These are phyloP conservation scores for Podila epicladia DNA, from an alignment of 192 early-diverging fungal genomes.

Conservation along the genomic window DNA sequence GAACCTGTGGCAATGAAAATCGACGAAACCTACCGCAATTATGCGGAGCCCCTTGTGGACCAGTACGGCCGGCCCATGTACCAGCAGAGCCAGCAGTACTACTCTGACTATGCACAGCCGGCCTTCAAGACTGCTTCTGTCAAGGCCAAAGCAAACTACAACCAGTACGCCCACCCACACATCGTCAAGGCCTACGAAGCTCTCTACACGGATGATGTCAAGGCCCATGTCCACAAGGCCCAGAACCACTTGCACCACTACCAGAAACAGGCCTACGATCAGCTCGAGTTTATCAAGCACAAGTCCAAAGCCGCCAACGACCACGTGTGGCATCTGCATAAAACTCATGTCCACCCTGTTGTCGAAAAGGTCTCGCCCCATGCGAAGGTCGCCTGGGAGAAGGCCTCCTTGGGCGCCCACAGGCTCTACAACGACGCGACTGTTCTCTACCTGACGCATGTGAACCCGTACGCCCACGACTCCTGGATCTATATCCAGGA, in stretches of 20 bases:
- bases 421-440: constrained; percentile 7
- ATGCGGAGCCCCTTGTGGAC: constrained; percentile 31
- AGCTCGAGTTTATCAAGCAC: constrained; percentile 1
- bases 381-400: constrained; percentile 27
- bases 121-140: constrained; percentile 17
- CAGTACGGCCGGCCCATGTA: constrained; percentile 40
- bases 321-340: constrained; percentile 10
- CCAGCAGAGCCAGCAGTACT: constrained; percentile 22
- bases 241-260: constrained; percentile 20
- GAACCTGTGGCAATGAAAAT: constrained; percentile 12
- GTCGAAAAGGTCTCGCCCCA: constrained; percentile 37
- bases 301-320: constrained; percentile 6
- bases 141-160: constrained; percentile 21
- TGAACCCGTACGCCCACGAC: constrained; percentile 31
- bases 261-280: constrained; percentile 21
- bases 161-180: constrained; percentile 36
- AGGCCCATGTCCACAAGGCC: constrained; percentile 13
- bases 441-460: constrained; percentile 23
- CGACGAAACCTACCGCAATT: constrained; percentile 26
- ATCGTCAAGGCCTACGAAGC: constrained; percentile 22
- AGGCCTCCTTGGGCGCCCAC: constrained; percentile 4
- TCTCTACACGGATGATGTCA: constrained; percentile 35
- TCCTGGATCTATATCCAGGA: constrained; percentile 14
- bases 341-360: constrained; percentile 28
- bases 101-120: constrained; percentile 17